These are phyloP conservation scores for Haematococcus lacustris DNA, from an alignment of 139 green algal genomes.

Conservation along the genomic window DNA sequence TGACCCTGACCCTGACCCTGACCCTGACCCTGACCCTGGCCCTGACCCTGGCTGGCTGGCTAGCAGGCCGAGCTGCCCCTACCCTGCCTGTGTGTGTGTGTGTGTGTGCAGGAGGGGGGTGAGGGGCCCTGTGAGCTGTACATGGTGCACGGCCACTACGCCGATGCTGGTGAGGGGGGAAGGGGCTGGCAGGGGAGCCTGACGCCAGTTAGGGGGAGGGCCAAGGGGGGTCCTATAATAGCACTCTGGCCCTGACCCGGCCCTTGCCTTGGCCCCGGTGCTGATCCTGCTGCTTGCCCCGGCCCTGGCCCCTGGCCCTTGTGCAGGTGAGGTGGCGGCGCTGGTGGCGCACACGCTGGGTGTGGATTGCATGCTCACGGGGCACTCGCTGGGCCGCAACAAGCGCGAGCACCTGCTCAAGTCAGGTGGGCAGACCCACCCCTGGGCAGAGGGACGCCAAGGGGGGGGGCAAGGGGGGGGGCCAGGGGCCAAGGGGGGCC, in stretches of 20 bases:
- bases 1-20: no score
- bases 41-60: no score
- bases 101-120: slow-evolving; percentile 22
- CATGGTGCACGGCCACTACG: slow-evolving; percentile 71
- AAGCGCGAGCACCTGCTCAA: slow-evolving; percentile 90
- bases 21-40: no score
- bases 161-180: slow-evolving; percentile 68
- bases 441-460: no score
- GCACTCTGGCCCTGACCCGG: background rate
- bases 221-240: background rate
- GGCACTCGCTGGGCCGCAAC: slow-evolving; percentile 86
- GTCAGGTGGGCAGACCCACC: slow-evolving; percentile 1
- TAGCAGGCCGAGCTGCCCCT: no score
- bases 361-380: slow-evolving; percentile 87
- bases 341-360: slow-evolving; percentile 70
- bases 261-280: background rate
- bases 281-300: background rate
- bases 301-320: background rate
- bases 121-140: slow-evolving; percentile 52
- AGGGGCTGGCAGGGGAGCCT: no score
- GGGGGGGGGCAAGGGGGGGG: no score
- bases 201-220: no score
- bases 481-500: no score
- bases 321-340: slow-evolving; percentile 52
- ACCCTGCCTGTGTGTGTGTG: background rate